These are phyloP conservation scores for Psilocybe azurescens DNA, from an alignment of 768 basidiomycete species.

Conservation along the genomic window DNA sequence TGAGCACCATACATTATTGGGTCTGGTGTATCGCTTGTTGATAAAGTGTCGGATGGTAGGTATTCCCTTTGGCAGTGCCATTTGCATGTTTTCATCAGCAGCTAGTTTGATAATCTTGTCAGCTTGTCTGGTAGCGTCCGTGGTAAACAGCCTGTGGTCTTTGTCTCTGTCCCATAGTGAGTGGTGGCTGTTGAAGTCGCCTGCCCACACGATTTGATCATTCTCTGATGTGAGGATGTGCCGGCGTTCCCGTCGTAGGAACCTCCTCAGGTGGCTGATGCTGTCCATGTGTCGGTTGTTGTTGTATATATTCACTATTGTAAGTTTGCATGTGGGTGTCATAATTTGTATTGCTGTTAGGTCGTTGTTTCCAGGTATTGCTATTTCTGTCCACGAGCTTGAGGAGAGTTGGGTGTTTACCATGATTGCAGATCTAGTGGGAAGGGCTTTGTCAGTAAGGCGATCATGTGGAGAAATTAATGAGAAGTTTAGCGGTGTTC, in stretches of 20 bases:
- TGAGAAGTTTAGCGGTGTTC: slow-evolving; percentile 21
- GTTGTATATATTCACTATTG: not conserved
- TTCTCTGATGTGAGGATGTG: not conserved
- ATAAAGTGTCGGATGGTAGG: no score
- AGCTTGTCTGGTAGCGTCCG: no score
- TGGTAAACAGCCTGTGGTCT: slow-evolving; percentile 37
- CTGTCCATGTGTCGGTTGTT: not conserved
- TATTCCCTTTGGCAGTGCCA: no score
- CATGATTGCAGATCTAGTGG: slow-evolving; percentile 24
- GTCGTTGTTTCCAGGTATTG: slow-evolving; percentile 18
- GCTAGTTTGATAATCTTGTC: no score
- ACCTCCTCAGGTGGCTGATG: not conserved
- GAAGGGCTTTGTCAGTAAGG: slow-evolving; percentile 8
- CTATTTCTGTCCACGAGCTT: slow-evolving; percentile 17
- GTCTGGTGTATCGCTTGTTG: no score
- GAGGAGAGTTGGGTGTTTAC: slow-evolving; percentile 14
- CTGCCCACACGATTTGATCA: slow-evolving; percentile 34
- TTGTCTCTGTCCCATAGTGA: slow-evolving; percentile 39
- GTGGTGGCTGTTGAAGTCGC: slow-evolving; percentile 48
- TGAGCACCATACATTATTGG: no score
- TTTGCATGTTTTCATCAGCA: no score
- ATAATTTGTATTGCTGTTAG: slow-evolving; percentile 19
- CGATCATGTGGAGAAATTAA: slow-evolving; percentile 22
- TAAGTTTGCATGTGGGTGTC: not conserved
- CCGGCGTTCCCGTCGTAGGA: not conserved